Conservation (phyloP, 2,329 filamentous ascomycete species). For the Neopestalotiopsis rosae region DNA sequence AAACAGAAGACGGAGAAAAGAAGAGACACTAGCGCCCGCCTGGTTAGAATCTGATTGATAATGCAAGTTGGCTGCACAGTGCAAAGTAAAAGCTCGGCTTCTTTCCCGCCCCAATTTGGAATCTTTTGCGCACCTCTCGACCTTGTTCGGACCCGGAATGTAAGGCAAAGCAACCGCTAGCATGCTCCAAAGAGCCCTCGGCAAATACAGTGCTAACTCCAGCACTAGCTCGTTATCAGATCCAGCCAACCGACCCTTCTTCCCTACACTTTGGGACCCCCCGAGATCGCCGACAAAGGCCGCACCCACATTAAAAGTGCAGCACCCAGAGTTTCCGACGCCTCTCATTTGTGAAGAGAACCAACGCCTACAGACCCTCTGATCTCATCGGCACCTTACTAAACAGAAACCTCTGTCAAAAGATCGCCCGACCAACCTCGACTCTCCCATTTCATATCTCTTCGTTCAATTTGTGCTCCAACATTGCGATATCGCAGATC, state of each 20-base stretch:
- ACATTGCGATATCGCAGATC: constrained; percentile 1
- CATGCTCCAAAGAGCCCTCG: neutral
- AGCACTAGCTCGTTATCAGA: neutral
- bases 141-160: neutral
- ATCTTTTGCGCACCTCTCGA: neutral
- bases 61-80: constrained; percentile 2
- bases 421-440: constrained; percentile 14
- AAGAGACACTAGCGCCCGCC: neutral
- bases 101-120: neutral
- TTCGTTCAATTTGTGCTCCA: neutral
- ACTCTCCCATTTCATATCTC: constrained; percentile 14
- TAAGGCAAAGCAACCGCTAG: neutral
- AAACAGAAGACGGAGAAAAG: neutral
- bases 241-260: neutral
- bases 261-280: constrained; percentile 9
- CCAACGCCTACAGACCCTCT: constrained; percentile 10
- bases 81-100: neutral
- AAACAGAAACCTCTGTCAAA: neutral
- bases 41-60: constrained; percentile 13
- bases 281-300: constrained; percentile 41
- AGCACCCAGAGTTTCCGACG: constrained; percentile 15
- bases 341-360: neutral
- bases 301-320: constrained; percentile 22
- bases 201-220: constrained; percentile 8
- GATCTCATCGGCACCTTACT: constrained; percentile 18